Evolutionary conservation across 768 basidiomycete genomes (phyloP).

Genomic region (Lentinula sp.): DNA sequence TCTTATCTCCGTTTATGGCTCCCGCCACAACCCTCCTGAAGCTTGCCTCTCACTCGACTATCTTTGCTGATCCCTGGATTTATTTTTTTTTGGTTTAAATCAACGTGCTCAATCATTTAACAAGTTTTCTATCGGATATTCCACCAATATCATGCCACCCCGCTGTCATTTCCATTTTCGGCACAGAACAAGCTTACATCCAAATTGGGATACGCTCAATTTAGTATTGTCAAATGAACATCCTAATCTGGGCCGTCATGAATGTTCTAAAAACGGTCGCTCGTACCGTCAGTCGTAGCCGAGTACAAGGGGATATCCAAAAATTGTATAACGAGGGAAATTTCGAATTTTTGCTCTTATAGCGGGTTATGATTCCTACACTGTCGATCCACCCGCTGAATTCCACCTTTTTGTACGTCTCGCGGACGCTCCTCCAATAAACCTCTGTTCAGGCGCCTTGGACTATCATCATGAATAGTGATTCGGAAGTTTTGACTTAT

Average conservation of each 20-base stretch:
- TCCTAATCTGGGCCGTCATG: conserved; percentile 15
- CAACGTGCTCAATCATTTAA: not conserved
- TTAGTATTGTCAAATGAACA: conserved; percentile 16
- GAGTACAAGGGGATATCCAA: conserved; percentile 38
- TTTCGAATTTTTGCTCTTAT: conserved; percentile 31
- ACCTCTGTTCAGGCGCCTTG: not conserved
- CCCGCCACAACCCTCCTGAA: not conserved
- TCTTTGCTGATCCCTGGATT: not conserved
- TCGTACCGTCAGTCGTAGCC: conserved; percentile 11
- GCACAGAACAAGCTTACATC: conserved; percentile 24
- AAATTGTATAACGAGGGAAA: conserved; percentile 30
- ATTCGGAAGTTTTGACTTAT: conserved; percentile 17
- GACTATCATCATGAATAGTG: not conserved
- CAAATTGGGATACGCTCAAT: conserved; percentile 20
- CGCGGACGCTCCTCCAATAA: conserved; percentile 12
- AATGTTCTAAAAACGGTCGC: conserved; percentile 1
- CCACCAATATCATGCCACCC: not conserved
- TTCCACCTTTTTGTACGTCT: conserved; percentile 26
- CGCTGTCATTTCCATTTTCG: conserved; percentile 15
- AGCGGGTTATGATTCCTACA: conserved; percentile 13
- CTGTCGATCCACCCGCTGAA: conserved; percentile 13
- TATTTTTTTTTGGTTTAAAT: not conserved
- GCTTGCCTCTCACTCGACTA: too few species aligned
- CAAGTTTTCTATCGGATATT: not conserved
- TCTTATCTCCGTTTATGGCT: not conserved